These are phyloP conservation scores for Paramarasmius palmivorus DNA, from an alignment of 1,284 basidiomycete genomes.

Conservation along the genomic window DNA sequence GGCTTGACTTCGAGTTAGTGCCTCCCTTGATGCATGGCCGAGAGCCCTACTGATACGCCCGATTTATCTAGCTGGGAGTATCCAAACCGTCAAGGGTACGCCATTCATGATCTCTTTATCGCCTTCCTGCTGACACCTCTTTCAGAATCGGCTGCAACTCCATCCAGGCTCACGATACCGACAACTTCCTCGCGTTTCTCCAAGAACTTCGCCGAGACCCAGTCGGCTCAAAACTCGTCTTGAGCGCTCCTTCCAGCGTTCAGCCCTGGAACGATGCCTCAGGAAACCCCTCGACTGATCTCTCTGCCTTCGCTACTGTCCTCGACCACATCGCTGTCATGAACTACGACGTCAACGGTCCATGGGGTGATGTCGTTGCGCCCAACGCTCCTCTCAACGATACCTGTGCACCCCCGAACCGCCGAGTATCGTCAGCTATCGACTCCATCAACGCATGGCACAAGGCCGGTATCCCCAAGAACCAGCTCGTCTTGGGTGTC, in stretches of 20 bases:
- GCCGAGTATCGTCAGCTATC: conserved; percentile 73
- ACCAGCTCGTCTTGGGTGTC: conserved; percentile 2
- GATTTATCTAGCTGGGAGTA: conserved; percentile 63
- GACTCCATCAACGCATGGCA: conserved; percentile 56
- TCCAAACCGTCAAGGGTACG: conserved; percentile 48
- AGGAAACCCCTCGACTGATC: conserved; percentile 54
- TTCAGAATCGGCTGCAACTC: conserved; percentile 39
- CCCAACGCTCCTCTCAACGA: conserved; percentile 83
- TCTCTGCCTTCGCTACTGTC: conserved; percentile 38
- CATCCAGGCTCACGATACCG: conserved; percentile 42
- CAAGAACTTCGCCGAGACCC: conserved; percentile 44
- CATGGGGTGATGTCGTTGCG: conserved; percentile 43
- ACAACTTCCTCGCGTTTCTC: conserved; percentile 46
- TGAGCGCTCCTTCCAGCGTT: conserved; percentile 60
- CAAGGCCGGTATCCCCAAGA: not conserved
- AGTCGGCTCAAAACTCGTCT: conserved; percentile 41
- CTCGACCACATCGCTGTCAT: conserved; percentile 8
- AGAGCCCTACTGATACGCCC: not conserved
- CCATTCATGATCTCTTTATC: no score
- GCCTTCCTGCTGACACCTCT: no score
- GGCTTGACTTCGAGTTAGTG: conserved; percentile 65
- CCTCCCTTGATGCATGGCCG: not conserved
- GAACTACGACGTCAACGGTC: conserved; percentile 13
- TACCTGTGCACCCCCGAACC: conserved; percentile 60
- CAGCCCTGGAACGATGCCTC: conserved; percentile 54